A percentile compares a stretch with the other conserved stretches of the same genome.
These are phyloP conservation scores for Paecilomyces sp. DNA, from an alignment of 2,329 filamentous ascomycete genomes.

Conservation along the genomic window DNA sequence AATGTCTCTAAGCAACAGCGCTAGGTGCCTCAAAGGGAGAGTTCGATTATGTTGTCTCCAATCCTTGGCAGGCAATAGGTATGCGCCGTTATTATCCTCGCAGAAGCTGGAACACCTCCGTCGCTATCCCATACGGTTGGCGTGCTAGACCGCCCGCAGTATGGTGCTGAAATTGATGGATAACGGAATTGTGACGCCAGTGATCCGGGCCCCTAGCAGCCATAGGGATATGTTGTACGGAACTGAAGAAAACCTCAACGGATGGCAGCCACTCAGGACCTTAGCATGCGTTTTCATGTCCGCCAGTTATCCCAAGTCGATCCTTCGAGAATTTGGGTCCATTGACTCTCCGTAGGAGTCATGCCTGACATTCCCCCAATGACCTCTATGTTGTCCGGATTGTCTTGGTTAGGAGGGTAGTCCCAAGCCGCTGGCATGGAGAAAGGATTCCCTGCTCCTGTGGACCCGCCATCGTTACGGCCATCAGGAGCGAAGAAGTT, in stretches of 20 bases:
- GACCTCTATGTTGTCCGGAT: constrained; percentile 10
- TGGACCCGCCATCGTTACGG: constrained; percentile 8
- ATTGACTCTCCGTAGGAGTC: constrained; percentile 26
- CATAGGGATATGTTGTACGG: not conserved
- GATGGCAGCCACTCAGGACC: not conserved
- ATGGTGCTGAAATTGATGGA: not conserved
- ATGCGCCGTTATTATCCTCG: too few relatives aligned
- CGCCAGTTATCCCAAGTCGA: constrained; percentile 23
- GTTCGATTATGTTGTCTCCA: too few relatives aligned
- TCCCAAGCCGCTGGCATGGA: constrained; percentile 23
- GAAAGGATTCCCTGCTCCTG: constrained; percentile 17
- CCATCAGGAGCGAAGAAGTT: constrained; percentile 11
- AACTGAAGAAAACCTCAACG: not conserved
- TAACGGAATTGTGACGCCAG: not conserved
- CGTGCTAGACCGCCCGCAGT: not conserved
- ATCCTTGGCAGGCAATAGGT: too few relatives aligned
- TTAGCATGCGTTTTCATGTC: not conserved
- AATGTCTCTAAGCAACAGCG: not conserved
- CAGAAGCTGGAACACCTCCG: too few relatives aligned
- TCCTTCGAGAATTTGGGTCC: constrained; percentile 23
- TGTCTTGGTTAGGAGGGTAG: constrained; percentile 9
- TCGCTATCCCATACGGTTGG: too few relatives aligned
- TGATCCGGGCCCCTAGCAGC: not conserved
- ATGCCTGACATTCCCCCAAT: constrained; percentile 9
- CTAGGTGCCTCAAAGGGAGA: not conserved